A percentile compares a stretch with the other conserved stretches of the same genome.
Evolutionary conservation across 2,329 filamentous ascomycete species (phyloP).

Genomic region (Colletotrichum tabaci): DNA sequence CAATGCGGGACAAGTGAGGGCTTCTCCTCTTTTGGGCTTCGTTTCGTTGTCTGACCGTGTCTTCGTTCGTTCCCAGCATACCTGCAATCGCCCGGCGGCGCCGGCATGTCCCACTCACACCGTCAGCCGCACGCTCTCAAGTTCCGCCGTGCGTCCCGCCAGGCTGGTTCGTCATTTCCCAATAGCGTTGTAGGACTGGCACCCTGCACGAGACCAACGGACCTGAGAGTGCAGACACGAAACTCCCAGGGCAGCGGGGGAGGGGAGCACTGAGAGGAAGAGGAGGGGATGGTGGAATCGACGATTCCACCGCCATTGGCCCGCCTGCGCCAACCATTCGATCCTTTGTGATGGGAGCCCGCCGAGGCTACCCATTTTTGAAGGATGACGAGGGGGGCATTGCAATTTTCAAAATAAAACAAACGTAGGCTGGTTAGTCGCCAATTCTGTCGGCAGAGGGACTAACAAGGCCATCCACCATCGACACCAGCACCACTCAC

Average conservation of each 20-base stretch:
- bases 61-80: background rate
- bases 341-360: conserved; percentile 7
- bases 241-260: background rate
- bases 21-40: background rate
- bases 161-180: background rate
- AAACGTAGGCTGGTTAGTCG: background rate
- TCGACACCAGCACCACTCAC: background rate
- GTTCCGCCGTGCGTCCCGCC: background rate
- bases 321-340: too few relatives aligned
- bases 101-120: conserved; percentile 13
- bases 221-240: background rate
- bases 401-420: background rate
- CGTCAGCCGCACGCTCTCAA: background rate
- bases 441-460: background rate
- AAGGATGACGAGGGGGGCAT: background rate
- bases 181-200: conserved; percentile 4
- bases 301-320: background rate
- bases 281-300: background rate
- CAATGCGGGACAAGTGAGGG: background rate
- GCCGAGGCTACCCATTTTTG: conserved; percentile 7
- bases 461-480: background rate
- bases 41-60: conserved; percentile 5
- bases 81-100: background rate
- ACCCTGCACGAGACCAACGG: background rate
- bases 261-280: background rate